phyloP scores from a whole-genome alignment of 2,329 filamentous ascomycete species.

The Lachnellula occidentalis region DNA sequence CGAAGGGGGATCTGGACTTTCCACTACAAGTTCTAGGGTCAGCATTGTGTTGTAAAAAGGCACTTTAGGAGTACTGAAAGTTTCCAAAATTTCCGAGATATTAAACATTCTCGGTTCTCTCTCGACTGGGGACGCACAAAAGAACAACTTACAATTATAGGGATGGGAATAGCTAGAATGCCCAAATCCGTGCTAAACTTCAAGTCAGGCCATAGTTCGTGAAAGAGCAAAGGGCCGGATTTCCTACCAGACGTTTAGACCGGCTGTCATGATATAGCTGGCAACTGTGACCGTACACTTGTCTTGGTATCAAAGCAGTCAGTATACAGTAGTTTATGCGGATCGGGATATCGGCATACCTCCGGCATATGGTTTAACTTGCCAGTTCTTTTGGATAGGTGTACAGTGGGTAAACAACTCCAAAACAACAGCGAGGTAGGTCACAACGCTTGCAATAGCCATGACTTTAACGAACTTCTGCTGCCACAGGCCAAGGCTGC shows the following conservation, averaged over 20 bases:
- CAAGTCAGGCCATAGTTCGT: too few species aligned
- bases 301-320: too few species aligned
- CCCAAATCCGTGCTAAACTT: not conserved
- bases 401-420: not conserved
- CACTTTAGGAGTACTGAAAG: too few species aligned
- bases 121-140: too few species aligned
- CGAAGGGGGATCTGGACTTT: not conserved
- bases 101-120: too few species aligned
- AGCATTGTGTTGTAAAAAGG: too few species aligned
- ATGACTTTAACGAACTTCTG: slow-evolving; percentile 1
- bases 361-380: slow-evolving; percentile 1
- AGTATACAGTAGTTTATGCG: too few species aligned
- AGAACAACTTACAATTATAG: not conserved
- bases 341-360: not conserved
- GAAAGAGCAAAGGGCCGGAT: too few species aligned
- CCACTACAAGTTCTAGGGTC: not conserved
- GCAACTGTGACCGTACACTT: too few species aligned
- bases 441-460: not conserved
- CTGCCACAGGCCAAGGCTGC: slow-evolving; percentile 2
- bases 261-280: not conserved
- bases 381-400: not conserved
- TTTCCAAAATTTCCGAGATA: too few species aligned
- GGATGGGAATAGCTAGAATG: not conserved
- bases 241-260: too few species aligned
- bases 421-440: not conserved